These are phyloP conservation scores for Daedaleopsis sinensis DNA, from an alignment of 768 basidiomycete species.

Conservation along the genomic window DNA sequence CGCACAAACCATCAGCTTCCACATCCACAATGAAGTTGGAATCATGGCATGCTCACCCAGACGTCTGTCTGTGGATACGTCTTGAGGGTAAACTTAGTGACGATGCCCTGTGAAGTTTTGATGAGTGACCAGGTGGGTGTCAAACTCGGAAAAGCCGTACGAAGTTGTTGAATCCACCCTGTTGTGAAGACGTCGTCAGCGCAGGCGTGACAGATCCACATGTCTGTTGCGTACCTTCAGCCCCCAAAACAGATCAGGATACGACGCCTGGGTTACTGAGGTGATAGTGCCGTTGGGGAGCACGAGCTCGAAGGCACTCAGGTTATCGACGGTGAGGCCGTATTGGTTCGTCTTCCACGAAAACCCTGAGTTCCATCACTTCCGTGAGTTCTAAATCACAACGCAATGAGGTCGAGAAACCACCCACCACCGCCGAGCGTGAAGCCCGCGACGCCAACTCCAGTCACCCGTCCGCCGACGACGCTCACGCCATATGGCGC, in stretches of 20 bases:
- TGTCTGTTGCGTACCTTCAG: slow-evolving; percentile 38
- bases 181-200: not conserved
- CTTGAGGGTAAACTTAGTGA: slow-evolving; percentile 59
- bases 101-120: slow-evolving; percentile 48
- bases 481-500: slow-evolving; percentile 53
- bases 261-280: slow-evolving; percentile 33
- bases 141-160: slow-evolving; percentile 28
- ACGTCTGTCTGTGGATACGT: slow-evolving; percentile 57
- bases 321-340: slow-evolving; percentile 58
- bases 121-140: not conserved
- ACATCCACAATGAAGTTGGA: not conserved
- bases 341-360: slow-evolving; percentile 66
- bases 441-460: slow-evolving; percentile 40
- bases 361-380: slow-evolving; percentile 45
- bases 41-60: too few species aligned
- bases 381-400: not conserved
- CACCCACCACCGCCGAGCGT: slow-evolving; percentile 54
- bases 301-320: slow-evolving; percentile 59
- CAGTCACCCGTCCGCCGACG: slow-evolving; percentile 59
- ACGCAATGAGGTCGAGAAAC: not conserved
- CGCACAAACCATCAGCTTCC: not conserved
- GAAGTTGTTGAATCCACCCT: slow-evolving; percentile 71
- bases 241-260: slow-evolving; percentile 47
- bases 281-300: slow-evolving; percentile 52
- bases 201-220: not conserved